Conservation (phyloP, 805 yeast genomes). For the Saturnispora saitoi region DNA sequence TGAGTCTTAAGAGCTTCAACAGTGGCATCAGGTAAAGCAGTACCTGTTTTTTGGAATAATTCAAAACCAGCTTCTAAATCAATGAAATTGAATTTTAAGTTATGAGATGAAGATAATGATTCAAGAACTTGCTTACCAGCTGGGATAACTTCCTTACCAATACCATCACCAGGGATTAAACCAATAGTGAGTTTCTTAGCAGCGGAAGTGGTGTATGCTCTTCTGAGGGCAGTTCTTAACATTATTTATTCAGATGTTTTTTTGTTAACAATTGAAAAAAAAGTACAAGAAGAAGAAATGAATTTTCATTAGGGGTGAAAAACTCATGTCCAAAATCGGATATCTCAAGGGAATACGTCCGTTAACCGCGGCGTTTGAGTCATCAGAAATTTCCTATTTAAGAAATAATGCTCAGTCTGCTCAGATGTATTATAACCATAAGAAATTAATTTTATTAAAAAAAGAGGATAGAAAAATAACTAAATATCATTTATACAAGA, state of each 20-base stretch:
- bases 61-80: conserved; percentile 92
- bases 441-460: not conserved
- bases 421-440: not conserved
- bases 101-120: conserved; percentile 66
- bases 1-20: conserved; percentile 64
- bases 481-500: too few relatives aligned
- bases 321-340: not conserved
- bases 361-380: not conserved
- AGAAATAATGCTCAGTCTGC: not conserved
- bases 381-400: conserved; percentile 1
- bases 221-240: conserved; percentile 20
- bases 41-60: conserved; percentile 87
- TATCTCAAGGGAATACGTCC: not conserved
- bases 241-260: not conserved
- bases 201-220: conserved; percentile 29
- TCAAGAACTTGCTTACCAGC: conserved; percentile 87
- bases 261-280: not conserved
- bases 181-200: conserved; percentile 47
- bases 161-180: conserved; percentile 96
- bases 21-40: conserved; percentile 90
- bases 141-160: conserved; percentile 95
- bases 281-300: not conserved
- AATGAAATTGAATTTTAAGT: conserved; percentile 75
- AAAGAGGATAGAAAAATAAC: not conserved
- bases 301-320: not conserved